These are phyloP conservation scores for Lasiosphaeriaceae sp. DNA, from an alignment of 495 filamentous ascomycete species.

Conservation along the genomic window DNA sequence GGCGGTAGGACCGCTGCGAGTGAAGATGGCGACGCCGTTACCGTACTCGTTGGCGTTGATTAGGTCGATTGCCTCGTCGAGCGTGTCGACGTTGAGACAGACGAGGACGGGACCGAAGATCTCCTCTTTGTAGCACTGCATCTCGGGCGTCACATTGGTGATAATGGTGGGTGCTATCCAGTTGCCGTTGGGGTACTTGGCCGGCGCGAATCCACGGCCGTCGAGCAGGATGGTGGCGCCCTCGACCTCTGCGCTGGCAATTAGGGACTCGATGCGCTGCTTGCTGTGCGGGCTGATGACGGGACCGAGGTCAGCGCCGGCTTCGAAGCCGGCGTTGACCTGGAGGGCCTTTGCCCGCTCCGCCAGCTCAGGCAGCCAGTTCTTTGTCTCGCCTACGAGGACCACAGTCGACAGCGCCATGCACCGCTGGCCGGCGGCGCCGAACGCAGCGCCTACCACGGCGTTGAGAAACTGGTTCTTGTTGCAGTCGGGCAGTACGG, in stretches of 20 bases:
- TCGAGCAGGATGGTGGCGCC: conserved; percentile 95
- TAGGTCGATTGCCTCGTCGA: conserved; percentile 70
- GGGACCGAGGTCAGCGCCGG: conserved; percentile 91
- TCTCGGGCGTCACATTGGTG: conserved; percentile 81
- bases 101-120: conserved; percentile 97
- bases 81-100: conserved; percentile 74
- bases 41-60: conserved; percentile 66
- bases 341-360: conserved; percentile 86
- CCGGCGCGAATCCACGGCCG: conserved; percentile 79
- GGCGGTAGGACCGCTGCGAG: conserved; percentile 56
- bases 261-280: conserved; percentile 82
- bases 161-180: conserved; percentile 96
- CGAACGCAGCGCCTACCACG: conserved; percentile 91
- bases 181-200: conserved; percentile 95
- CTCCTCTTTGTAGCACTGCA: conserved; percentile 94
- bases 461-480: conserved; percentile 97
- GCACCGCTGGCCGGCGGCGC: conserved; percentile 93
- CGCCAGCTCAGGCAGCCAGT: conserved; percentile 87
- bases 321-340: conserved; percentile 92
- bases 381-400: conserved; percentile 89
- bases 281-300: conserved; percentile 93
- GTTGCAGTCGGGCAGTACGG: conserved; percentile 92
- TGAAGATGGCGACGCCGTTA: conserved; percentile 66
- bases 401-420: conserved; percentile 96
- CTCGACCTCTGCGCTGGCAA: conserved; percentile 85